phyloP scores from a whole-genome alignment of 2,329 filamentous ascomycete genomes.

The Alternaria burnsii region DNA sequence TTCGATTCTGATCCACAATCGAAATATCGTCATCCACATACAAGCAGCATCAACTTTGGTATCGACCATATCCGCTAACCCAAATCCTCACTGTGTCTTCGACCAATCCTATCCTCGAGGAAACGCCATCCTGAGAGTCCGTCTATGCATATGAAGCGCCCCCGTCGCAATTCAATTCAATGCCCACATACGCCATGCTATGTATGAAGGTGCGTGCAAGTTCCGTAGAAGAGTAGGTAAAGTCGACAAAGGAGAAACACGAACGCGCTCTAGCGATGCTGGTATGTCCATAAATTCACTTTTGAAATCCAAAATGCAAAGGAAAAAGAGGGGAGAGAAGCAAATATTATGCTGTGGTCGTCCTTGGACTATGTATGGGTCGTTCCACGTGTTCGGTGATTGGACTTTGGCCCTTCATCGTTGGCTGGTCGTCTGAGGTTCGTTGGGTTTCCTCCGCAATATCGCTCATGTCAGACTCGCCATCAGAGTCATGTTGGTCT shows the following conservation, averaged over 20 bases:
- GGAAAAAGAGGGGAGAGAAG: conserved; percentile 11
- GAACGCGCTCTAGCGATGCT: conserved; percentile 25
- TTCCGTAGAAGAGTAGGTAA: conserved; percentile 15
- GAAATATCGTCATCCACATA: conserved; percentile 6
- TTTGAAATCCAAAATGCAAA: conserved; percentile 29
- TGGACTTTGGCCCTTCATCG: conserved; percentile 26
- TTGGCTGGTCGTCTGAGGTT: conserved; percentile 14
- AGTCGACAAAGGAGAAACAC: conserved; percentile 16
- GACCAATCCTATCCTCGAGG: conserved; percentile 8
- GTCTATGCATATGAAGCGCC: conserved; percentile 19
- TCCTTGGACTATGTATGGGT: conserved; percentile 18
- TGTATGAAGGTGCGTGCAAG: conserved; percentile 20
- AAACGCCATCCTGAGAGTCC: conserved; percentile 13
- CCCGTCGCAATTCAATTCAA: conserved; percentile 18
- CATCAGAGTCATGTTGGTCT: conserved; percentile 32
- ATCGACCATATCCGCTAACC: conserved; percentile 13
- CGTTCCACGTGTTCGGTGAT: conserved; percentile 19
- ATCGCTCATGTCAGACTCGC: conserved; percentile 45
- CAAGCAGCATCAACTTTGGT: conserved; percentile 11
- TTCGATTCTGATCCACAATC: conserved; percentile 6
- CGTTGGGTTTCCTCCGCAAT: conserved; percentile 42
- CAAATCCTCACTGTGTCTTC: conserved; percentile 5
- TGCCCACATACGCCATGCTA: conserved; percentile 26
- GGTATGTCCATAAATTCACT: conserved; percentile 22
- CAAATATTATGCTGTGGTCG: conserved; percentile 24